Evolutionary conservation across 768 basidiomycete genomes (phyloP).

Genomic region (Boletus rex-veris): DNA sequence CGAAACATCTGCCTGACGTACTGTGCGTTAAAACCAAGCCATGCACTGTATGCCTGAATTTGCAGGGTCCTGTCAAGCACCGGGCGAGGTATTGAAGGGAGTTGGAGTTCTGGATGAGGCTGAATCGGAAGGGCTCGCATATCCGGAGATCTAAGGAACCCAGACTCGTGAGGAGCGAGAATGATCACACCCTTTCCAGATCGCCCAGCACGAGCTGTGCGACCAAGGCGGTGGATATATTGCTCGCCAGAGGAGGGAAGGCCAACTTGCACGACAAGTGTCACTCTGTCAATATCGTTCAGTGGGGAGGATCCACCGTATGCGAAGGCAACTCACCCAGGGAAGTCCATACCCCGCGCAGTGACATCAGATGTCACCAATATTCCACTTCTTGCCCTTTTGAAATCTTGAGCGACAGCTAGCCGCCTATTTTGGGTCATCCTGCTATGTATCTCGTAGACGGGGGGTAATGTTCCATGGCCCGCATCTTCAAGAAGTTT

Average conservation of each 20-base stretch:
- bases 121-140: constrained; percentile 42
- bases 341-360: constrained; percentile 68
- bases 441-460: constrained; percentile 57
- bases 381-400: constrained; percentile 40
- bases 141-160: constrained; percentile 42
- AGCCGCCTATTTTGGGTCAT: constrained; percentile 48
- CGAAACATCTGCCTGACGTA: constrained; percentile 37
- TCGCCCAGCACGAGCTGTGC: constrained; percentile 72
- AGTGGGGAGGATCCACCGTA: background rate
- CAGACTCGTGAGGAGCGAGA: constrained; percentile 47
- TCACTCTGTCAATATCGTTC: constrained; percentile 39
- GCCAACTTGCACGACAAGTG: constrained; percentile 58
- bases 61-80: constrained; percentile 40
- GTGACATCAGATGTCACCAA: constrained; percentile 56
- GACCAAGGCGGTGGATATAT: constrained; percentile 76
- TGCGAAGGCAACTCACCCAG: constrained; percentile 37
- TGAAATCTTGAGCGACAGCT: constrained; percentile 49
- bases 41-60: constrained; percentile 50
- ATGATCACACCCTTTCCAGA: constrained; percentile 57
- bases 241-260: constrained; percentile 70
- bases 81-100: constrained; percentile 21
- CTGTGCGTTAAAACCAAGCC: constrained; percentile 56
- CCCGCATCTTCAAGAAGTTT: constrained; percentile 34
- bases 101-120: constrained; percentile 23
- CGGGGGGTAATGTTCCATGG: constrained; percentile 29